Evolutionary conservation across 768 basidiomycete species (phyloP).

Genomic region (Grammothele lineata): DNA sequence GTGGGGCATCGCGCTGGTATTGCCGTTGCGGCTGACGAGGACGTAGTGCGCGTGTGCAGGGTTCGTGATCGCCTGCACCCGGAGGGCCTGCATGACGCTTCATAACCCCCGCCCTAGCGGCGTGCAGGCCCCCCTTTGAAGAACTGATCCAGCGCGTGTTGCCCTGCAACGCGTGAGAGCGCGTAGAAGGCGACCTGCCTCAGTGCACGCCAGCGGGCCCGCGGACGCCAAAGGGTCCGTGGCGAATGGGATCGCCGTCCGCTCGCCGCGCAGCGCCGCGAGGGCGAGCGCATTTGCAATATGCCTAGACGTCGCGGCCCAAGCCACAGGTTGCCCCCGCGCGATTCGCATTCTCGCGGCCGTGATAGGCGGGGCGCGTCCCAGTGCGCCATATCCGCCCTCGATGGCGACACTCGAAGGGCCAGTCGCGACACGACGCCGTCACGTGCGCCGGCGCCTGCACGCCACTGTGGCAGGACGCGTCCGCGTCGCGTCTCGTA

Average conservation of each 20-base stretch:
- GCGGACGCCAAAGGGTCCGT: not conserved
- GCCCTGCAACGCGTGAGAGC: not conserved
- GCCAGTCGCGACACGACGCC: constrained; percentile 11
- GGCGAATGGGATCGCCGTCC: not conserved
- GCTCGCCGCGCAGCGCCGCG: not conserved
- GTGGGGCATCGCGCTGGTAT: too few relatives aligned
- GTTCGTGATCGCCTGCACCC: too few relatives aligned
- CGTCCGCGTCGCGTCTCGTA: constrained; percentile 13
- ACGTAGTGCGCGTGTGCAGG: too few relatives aligned
- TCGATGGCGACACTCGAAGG: constrained; percentile 15
- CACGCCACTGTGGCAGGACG: not conserved
- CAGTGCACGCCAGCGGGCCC: too few relatives aligned
- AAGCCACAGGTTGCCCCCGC: constrained; percentile 2
- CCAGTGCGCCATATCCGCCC: constrained; percentile 10
- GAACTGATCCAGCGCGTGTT: not conserved
- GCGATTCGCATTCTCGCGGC: constrained; percentile 7
- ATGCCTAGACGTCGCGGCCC: constrained; percentile 8
- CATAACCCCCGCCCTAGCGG: not conserved
- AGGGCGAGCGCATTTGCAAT: constrained; percentile 5
- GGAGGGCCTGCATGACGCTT: too few relatives aligned
- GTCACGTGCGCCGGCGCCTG: constrained; percentile 6
- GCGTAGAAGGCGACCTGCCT: too few relatives aligned
- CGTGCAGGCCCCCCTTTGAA: too few relatives aligned
- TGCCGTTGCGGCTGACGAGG: too few relatives aligned
- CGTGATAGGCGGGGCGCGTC: constrained; percentile 4